Percentiles rank a stretch among this genome's conserved stretches.
Evolutionary conservation across 2,329 filamentous ascomycete species (phyloP).

Genomic region (Botrytis galanthina): DNA sequence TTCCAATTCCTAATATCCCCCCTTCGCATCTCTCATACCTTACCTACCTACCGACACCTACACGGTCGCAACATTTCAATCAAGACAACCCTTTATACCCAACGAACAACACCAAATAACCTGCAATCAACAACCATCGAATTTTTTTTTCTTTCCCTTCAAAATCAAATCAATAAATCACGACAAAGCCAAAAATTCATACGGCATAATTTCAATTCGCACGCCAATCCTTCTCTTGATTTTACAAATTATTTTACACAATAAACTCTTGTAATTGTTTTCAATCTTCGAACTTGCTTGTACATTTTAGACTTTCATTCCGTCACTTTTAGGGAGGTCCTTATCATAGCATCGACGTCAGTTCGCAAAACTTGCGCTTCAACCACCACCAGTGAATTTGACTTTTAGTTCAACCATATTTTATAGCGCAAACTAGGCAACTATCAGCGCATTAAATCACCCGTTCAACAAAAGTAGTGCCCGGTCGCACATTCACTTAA

Average conservation of each 20-base stretch:
- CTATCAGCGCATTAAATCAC: neutral
- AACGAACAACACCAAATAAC: neutral
- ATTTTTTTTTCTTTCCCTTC: too few species aligned
- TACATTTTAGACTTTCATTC: slow-evolving; percentile 9
- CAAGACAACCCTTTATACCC: neutral
- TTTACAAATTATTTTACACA: neutral
- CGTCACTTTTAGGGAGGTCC: slow-evolving; percentile 11
- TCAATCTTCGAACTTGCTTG: slow-evolving; percentile 2
- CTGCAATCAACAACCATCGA: neutral
- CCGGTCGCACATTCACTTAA: slow-evolving; percentile 11
- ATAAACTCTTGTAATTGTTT: slow-evolving; percentile 19
- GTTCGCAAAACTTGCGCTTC: slow-evolving; percentile 13
- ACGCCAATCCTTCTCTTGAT: neutral
- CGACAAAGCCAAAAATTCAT: slow-evolving; percentile 6
- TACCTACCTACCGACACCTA: neutral
- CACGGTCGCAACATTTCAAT: slow-evolving; percentile 11
- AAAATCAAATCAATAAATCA: neutral
- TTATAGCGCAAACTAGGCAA: neutral
- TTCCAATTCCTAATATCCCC: neutral
- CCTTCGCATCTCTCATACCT: neutral
- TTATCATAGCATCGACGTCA: slow-evolving; percentile 18
- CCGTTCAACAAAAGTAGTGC: neutral
- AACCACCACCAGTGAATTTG: slow-evolving; percentile 10
- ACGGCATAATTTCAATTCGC: slow-evolving; percentile 11
- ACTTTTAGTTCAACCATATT: slow-evolving; percentile 9